Evolutionary conservation across 345 rosid genomes (phyloP), one percentile per base, ranked within the genome.

Genomic region (Camelina laxa): DNA sequence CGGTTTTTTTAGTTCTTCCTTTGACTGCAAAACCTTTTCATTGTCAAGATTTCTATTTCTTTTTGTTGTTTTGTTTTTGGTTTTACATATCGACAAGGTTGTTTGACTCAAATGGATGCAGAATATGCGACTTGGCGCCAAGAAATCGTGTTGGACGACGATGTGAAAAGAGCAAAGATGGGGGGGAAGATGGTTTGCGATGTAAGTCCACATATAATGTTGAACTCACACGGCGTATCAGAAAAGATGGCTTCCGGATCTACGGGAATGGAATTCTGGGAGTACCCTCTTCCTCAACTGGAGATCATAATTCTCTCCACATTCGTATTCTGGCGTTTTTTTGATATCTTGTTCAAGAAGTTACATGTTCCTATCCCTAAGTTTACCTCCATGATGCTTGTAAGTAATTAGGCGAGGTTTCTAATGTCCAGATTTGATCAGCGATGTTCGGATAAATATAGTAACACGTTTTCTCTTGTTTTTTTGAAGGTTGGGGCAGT

Each of bases 311-410:
- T 79, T 14, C 51, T 79, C 36, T 16, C 53, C 20, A 73, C 42
- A 3, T 79, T 73, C 44, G 1, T 68, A 22, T 36, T 39, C 2
- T 79, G 78, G 81, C 75, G 77, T 60, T 79, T 79, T 47, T 60
- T 79, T 35, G 65, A 79, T 67, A 60, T 53, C 21, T 49, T 79
- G 31, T 67, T 79, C 74, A 73, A 61, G 78, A 77, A 48, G 55
- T 49, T 77, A 35, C 60, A 59, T 53, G 20, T 73, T 42, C 74
- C 65, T 42, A 36, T 79, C n/a, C 78, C 70, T 10, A 73, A 70
- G 51, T 73, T 79, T 70, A 72, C 78, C 30, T 67, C 81, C 57
- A 73, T 72, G 78, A 79, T 79, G 74, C 68, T 73, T 61, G 81
- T 79, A 67, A 33, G 70, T 60, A 31, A 15, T 35, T 33, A 20